These are phyloP conservation scores for Sugiyamaella castrensis DNA, from an alignment of 1,139 yeast genomes.

Conservation along the genomic window DNA sequence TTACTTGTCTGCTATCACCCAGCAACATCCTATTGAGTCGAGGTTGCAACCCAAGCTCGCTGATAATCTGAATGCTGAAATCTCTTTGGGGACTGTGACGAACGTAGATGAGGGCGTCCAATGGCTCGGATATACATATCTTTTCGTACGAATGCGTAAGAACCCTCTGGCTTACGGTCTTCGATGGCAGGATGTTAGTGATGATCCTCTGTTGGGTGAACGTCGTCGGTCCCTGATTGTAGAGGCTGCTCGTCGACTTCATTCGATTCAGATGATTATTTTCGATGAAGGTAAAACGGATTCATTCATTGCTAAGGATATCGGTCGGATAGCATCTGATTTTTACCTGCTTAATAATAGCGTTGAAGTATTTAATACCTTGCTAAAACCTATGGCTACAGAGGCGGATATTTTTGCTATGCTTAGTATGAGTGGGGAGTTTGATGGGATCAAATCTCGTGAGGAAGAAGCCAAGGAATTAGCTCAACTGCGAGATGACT, in stretches of 20 bases:
- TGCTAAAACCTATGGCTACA: conserved; percentile 79
- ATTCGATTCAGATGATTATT: conserved; percentile 85
- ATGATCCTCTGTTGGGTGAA: conserved; percentile 76
- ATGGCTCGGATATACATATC: conserved; percentile 95
- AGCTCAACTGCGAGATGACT: conserved; percentile 52
- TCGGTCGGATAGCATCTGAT: conserved; percentile 93
- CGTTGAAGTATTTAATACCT: conserved; percentile 82
- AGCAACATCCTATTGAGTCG: conserved; percentile 96
- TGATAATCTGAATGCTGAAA: conserved; percentile 94
- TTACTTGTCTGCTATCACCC: conserved; percentile 80
- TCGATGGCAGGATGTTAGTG: conserved; percentile 77
- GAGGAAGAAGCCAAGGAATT: conserved; percentile 84
- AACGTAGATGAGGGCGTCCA: conserved; percentile 91
- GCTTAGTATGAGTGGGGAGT: conserved; percentile 91
- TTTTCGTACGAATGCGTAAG: conserved; percentile 91
- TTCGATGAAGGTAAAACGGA: conserved; percentile 77
- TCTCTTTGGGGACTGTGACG: conserved; percentile 91
- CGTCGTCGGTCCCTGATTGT: conserved; percentile 72
- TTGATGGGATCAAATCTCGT: conserved; percentile 83
- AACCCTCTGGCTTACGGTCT: conserved; percentile 95
- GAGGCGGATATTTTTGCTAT: conserved; percentile 90
- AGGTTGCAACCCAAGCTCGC: conserved; percentile 71
- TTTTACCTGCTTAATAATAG: conserved; percentile 83
- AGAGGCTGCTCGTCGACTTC: conserved; percentile 77
- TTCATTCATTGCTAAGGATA: conserved; percentile 76